Percentiles rank a stretch among this genome's conserved stretches.
These are phyloP conservation scores for Nakazawaea populi DNA, from an alignment of 805 yeast species.

Conservation along the genomic window DNA sequence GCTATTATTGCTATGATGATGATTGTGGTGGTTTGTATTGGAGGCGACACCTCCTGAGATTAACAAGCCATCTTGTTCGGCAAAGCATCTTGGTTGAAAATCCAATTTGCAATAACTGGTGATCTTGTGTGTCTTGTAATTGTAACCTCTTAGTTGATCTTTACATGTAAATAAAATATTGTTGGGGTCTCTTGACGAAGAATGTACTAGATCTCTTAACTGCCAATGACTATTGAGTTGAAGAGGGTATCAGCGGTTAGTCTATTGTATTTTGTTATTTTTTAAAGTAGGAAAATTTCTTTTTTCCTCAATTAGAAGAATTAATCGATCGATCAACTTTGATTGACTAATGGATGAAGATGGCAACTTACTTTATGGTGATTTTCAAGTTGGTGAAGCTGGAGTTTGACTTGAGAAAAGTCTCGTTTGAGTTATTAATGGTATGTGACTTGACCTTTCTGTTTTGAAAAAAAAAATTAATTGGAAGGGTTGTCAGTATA, in stretches of 20 bases:
- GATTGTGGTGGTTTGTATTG: slow-evolving; percentile 5
- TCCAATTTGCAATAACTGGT: slow-evolving; percentile 42
- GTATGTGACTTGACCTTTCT: background rate
- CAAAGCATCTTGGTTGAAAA: slow-evolving; percentile 67
- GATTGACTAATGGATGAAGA: background rate
- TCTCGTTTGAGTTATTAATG: background rate
- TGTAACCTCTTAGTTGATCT: slow-evolving; percentile 41
- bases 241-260: slow-evolving; percentile 14
- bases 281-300: background rate
- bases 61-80: slow-evolving; percentile 43
- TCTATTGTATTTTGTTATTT: slow-evolving; percentile 1
- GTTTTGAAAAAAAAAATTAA: background rate
- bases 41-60: slow-evolving; percentile 43
- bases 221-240: slow-evolving; percentile 62
- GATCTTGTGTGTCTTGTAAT: slow-evolving; percentile 30
- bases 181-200: slow-evolving; percentile 33
- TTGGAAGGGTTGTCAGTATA: too few relatives aligned
- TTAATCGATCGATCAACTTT: too few relatives aligned
- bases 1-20: background rate
- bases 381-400: slow-evolving; percentile 24
- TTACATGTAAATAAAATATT: slow-evolving; percentile 55
- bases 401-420: slow-evolving; percentile 11
- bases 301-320: too few relatives aligned
- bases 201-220: slow-evolving; percentile 64
- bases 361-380: slow-evolving; percentile 27